Evolutionary conservation across 2,329 filamentous ascomycete species (phyloP).

Genomic region (Pyricularia sp.): DNA sequence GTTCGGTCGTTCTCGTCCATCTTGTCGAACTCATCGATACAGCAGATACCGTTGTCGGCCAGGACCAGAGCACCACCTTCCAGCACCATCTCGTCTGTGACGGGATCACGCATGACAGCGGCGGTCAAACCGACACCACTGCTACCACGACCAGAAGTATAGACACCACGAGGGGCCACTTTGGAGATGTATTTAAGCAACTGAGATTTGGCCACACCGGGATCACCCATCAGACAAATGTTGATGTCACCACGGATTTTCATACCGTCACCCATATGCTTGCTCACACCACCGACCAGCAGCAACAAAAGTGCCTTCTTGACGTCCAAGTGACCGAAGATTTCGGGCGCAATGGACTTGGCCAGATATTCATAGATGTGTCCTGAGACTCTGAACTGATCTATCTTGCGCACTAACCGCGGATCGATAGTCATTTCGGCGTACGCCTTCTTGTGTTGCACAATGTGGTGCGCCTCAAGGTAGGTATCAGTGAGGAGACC

Average conservation of each 20-base stretch:
- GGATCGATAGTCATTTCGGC: conserved; percentile 80
- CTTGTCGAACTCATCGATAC: conserved; percentile 80
- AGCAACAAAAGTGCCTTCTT: conserved; percentile 96
- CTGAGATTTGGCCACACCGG: conserved; percentile 98
- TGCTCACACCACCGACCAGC: conserved; percentile 89
- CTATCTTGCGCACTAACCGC: conserved; percentile 68
- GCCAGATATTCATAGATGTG: conserved; percentile 93
- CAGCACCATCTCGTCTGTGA: conserved; percentile 74
- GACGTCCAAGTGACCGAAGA: conserved; percentile 90
- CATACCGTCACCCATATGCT: conserved; percentile 97
- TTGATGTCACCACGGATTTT: conserved; percentile 98
- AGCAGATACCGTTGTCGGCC: conserved; percentile 74
- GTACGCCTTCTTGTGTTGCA: conserved; percentile 97
- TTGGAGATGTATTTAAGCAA: conserved; percentile 97
- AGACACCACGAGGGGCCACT: conserved; percentile 84
- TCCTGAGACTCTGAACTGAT: conserved; percentile 70
- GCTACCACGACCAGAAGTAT: conserved; percentile 69
- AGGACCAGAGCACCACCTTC: conserved; percentile 70
- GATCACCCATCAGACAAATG: conserved; percentile 97
- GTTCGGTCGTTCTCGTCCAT: conserved; percentile 77
- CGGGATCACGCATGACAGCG: conserved; percentile 71
- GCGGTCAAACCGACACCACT: conserved; percentile 73
- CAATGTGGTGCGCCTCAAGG: conserved; percentile 83
- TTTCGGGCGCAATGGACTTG: conserved; percentile 93
- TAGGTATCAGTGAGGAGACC: conserved; percentile 96